phyloP scores from a whole-genome alignment of 108 stramenopile genomes.

The Nitzschia sp. region DNA sequence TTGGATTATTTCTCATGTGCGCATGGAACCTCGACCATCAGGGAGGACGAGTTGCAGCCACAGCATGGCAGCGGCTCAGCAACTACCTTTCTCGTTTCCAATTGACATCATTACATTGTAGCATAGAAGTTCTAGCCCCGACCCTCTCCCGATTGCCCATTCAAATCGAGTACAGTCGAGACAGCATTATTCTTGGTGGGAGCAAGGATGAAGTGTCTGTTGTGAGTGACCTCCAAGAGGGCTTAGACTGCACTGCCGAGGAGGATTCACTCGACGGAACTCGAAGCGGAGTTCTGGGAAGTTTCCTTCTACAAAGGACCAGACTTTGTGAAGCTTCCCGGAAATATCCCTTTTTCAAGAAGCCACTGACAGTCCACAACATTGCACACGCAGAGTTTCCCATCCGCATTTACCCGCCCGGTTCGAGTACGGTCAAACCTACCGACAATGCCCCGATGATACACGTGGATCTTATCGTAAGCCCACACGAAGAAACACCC shows the following conservation, averaged over 20 bases:
- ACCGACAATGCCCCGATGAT: conserved; percentile 30
- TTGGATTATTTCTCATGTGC: conserved; percentile 8
- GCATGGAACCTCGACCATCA: conserved; percentile 4
- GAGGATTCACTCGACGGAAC: not conserved
- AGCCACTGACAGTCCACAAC: conserved; percentile 47
- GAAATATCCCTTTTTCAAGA: conserved; percentile 2
- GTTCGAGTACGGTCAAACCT: not conserved
- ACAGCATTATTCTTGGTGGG: no score
- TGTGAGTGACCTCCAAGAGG: not conserved
- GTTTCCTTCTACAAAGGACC: not conserved
- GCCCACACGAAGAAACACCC: conserved; percentile 29
- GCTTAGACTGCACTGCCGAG: not conserved
- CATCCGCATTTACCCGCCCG: conserved; percentile 42
- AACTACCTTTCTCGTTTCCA: conserved; percentile 81
- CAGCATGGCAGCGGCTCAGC: conserved; percentile 75
- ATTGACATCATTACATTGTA: conserved; percentile 60
- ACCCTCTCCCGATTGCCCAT: conserved; percentile 57
- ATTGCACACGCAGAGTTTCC: conserved; percentile 59
- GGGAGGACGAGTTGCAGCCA: conserved; percentile 61
- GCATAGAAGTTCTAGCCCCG: conserved; percentile 79
- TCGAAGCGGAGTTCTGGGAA: not conserved
- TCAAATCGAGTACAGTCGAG: not conserved
- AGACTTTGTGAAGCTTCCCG: not conserved
- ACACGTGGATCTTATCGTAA: conserved; percentile 64
- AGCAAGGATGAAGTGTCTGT: no score